Base-by-base conservation (phyloP, 306 rosid genomes). In the Biancaea sappan region DNA sequence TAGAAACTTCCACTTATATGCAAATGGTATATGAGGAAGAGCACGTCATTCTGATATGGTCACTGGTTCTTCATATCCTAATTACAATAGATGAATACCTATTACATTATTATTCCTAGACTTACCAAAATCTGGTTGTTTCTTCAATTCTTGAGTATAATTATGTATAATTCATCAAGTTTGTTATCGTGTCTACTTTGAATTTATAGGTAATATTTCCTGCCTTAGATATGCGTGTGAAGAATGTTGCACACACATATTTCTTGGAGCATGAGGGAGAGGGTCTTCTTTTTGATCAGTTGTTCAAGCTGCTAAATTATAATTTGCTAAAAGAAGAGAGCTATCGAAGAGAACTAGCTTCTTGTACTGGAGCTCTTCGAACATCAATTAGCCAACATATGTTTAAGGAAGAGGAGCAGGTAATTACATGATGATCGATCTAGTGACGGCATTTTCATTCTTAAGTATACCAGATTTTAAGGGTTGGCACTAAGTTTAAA, bases 321-420 rank as follows among this genome's bases (percentile, higher is more conserved):
- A 52, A 71, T 78, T 18, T 78, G 67, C 72, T 48, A 61, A 72
- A 62, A 32, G 77, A 62, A 26, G 77, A 78, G 69, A 24, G 50
- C 44, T 71, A 61, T 54, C 62, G 77, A 61, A 78, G 82, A 58
- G 72, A 71, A 38, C 62, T 78, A 43, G 82, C 82, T 16, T 78
- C 73, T 53, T 78, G 77, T 63, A 78, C 82, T 5, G 82, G 72
- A 62, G 82, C 51, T 29, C 82, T 78, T 28, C 50, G 25, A 71
- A 78, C 82, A 71, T 71, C 82, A 62, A 63, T 78, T 28, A 78
- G 67, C 51, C 77, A 78, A 67, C 82, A 78, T 52, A 71, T 78
- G 82, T 61, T 44, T 57, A 78, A 78, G 73, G 77, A 78, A 71
- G 82, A 78, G 73, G 82, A 78, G 67, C 77, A 78, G 77, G 82